phyloP scores from a whole-genome alignment of 768 basidiomycete genomes.

The Clitopilus hobsonii region DNA sequence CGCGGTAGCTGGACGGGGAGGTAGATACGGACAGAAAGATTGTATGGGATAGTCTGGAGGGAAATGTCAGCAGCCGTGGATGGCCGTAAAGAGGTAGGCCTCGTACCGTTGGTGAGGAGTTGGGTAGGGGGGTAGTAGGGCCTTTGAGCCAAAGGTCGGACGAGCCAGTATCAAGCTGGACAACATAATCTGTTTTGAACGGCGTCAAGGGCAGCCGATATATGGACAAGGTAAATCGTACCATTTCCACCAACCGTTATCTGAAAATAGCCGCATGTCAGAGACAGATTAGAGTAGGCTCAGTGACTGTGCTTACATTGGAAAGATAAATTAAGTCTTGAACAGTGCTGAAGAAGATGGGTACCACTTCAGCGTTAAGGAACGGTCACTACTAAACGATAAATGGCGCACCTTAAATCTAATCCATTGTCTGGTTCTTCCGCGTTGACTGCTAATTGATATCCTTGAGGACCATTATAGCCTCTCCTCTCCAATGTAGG shows the following conservation, averaged over 20 bases:
- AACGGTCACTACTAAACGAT: neutral
- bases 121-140: constrained; percentile 40
- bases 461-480: constrained; percentile 20
- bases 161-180: constrained; percentile 85
- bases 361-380: neutral
- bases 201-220: constrained; percentile 1
- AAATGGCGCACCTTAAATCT: constrained; percentile 36
- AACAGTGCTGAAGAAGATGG: constrained; percentile 48
- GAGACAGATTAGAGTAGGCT: neutral
- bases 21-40: constrained; percentile 52
- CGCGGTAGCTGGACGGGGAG: neutral
- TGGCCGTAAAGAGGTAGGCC: constrained; percentile 1
- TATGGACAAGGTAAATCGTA: constrained; percentile 24
- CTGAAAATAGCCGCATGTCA: constrained; percentile 28
- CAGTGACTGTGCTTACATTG: constrained; percentile 46
- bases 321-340: constrained; percentile 78
- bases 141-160: constrained; percentile 75
- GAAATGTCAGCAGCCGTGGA: constrained; percentile 3
- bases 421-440: constrained; percentile 28
- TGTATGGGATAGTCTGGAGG: constrained; percentile 40
- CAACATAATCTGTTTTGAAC: constrained; percentile 48
- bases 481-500: constrained; percentile 32
- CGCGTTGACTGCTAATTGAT: constrained; percentile 30
- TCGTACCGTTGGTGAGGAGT: constrained; percentile 44
- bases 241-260: constrained; percentile 61